Base-by-base conservation (phyloP, 1,284 basidiomycete species). In the Lignosus rhinocerotis region DNA sequence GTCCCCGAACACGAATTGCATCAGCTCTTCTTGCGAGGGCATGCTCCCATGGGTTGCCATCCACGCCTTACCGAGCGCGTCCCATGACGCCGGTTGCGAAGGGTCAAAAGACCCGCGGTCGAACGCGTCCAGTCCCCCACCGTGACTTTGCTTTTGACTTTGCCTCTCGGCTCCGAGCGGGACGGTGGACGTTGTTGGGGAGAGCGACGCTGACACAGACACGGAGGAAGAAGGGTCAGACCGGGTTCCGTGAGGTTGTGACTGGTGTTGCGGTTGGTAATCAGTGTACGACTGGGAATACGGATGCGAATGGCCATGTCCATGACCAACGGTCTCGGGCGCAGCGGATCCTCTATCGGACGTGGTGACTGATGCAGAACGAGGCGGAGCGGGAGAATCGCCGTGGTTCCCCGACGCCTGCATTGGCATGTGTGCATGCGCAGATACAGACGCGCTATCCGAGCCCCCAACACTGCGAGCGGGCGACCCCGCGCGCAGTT, bases 41-140 rank as follows among this genome's bases (percentile, higher is more conserved):
- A 77, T 50, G 66, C 80, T 79, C 39, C 87, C 87, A 71, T 88
- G 74, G 57, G 87, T 86, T 55, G 78, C 76, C 66, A 80, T 73
- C 88, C 88, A 92, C 76, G 88, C 84, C 67, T 83, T 82, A 67
- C 87, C 88, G 53, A 92, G 79, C 57, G 80, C 80, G 76, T 86
- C 83, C 90, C 90, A 93, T 70, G 88, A 85, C 54, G 80, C 71
- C 48, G 90, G 79, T 46, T 80, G 77, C 10, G 86, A 85, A 56
- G 84, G 85, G 76, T 92, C 82, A 80, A 92, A 93, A 41, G 79
- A 77, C 59, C 80, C 66, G 64, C 84, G 75, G 75, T 90, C 81
- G 79, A 92, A 90, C 60, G 75, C 75, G 58, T 88, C 84, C 69
- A 91, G 75, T 64, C 65, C 61, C 54, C 56, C 75, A 70, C 55